These are phyloP conservation scores for Ophiostoma novo-ulmi DNA, from an alignment of 2,329 filamentous ascomycete genomes.

Conservation along the genomic window DNA sequence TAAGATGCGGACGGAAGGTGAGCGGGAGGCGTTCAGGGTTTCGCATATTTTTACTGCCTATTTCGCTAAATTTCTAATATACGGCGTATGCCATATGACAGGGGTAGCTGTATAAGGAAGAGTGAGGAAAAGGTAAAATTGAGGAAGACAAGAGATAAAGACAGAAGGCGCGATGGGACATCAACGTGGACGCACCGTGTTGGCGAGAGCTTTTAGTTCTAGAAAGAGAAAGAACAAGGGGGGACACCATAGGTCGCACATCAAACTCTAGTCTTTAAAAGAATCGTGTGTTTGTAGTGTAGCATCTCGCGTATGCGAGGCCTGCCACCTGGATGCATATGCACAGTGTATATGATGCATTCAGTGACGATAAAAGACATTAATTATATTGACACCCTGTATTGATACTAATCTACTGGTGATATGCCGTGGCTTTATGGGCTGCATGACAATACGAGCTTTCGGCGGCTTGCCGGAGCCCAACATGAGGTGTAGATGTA, in stretches of 20 bases:
- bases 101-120: background rate
- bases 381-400: background rate
- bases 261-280: background rate
- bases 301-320: background rate
- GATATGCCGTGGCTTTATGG: background rate
- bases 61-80: background rate
- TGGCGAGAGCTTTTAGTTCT: background rate
- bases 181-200: conserved; percentile 4
- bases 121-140: background rate
- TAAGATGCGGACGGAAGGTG: background rate
- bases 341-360: background rate
- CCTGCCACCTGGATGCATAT: background rate
- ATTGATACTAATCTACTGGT: background rate
- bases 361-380: background rate
- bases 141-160: background rate
- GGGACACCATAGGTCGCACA: background rate
- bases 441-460: conserved; percentile 8
- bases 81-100: background rate
- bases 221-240: background rate
- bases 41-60: background rate
- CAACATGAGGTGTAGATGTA: background rate
- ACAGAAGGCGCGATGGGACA: conserved; percentile 7
- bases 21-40: background rate
- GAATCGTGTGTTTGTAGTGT: background rate
- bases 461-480: background rate